phyloP scores from a whole-genome alignment of 139 green algal genomes.

The Medakamo hakoo region DNA sequence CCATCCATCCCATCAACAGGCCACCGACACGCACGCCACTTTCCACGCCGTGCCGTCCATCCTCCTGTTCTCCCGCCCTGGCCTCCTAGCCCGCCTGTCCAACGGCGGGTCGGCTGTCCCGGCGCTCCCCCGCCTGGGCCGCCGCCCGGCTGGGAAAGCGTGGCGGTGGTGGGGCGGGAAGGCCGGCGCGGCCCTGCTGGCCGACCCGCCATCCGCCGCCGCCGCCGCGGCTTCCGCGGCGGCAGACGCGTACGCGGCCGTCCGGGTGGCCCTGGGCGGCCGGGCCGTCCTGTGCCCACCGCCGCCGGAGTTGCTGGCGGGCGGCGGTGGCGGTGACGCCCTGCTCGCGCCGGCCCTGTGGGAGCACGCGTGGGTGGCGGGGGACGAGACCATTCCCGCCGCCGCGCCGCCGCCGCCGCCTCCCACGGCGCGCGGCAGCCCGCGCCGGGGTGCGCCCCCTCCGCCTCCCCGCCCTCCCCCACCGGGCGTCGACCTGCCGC shows the following conservation, averaged over 20 bases:
- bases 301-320: neutral
- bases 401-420: no score
- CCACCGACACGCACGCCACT: no score
- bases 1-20: no score
- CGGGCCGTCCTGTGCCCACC: neutral
- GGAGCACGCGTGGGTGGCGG: neutral
- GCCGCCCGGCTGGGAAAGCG: neutral
- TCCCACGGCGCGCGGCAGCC: no score
- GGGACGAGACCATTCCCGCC: no score
- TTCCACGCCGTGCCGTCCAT: no score
- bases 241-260: neutral
- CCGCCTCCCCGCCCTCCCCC: no score
- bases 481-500: no score
- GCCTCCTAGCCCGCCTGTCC: no score
- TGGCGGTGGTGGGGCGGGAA: neutral
- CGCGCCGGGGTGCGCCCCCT: no score
- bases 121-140: neutral
- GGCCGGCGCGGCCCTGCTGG: no score
- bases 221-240: neutral
- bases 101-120: neutral
- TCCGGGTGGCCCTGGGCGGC: neutral
- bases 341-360: neutral
- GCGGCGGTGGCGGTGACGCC: neutral
- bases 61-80: no score
- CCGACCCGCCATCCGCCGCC: neutral